Evolutionary conservation across 148 eudicot genomes (phyloP).

Genomic region (Vaccinium corymbosum): DNA sequence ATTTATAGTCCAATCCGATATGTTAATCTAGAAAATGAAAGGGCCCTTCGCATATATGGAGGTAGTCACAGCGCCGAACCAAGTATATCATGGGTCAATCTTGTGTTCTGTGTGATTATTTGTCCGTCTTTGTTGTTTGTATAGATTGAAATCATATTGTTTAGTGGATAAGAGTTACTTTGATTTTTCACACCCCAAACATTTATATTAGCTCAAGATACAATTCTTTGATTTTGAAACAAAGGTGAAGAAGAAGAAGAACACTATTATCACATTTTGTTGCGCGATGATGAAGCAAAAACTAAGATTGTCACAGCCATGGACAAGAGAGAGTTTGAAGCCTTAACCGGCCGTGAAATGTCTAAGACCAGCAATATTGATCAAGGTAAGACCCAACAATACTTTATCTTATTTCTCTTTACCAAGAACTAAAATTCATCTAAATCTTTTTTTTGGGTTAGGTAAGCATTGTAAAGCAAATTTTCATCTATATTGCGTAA

Average conservation of each 20-base stretch:
- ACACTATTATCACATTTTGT: neutral
- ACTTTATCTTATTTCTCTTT: neutral
- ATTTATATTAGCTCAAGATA: neutral
- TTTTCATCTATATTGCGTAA: neutral
- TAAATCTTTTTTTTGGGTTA: neutral
- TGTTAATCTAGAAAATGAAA: too few relatives aligned
- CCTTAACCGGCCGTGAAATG: neutral
- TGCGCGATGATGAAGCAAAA: neutral
- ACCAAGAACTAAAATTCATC: neutral
- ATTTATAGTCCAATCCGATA: neutral
- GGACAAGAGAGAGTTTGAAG: neutral
- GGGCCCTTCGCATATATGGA: neutral
- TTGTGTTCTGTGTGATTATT: neutral
- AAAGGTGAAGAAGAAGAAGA: conserved; percentile 15
- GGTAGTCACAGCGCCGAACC: neutral
- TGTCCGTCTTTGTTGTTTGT: too few relatives aligned
- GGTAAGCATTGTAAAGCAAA: neutral
- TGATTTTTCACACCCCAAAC: neutral
- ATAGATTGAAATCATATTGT: too few relatives aligned
- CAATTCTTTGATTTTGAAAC: neutral
- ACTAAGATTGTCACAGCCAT: neutral
- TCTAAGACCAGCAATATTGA: conserved; percentile 9
- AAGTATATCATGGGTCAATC: neutral
- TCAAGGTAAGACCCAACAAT: conserved; percentile 13
- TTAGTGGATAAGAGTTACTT: too few relatives aligned